These are phyloP conservation scores for Clitoria ternatea DNA, from an alignment of 306 rosid species.

Conservation along the genomic window DNA sequence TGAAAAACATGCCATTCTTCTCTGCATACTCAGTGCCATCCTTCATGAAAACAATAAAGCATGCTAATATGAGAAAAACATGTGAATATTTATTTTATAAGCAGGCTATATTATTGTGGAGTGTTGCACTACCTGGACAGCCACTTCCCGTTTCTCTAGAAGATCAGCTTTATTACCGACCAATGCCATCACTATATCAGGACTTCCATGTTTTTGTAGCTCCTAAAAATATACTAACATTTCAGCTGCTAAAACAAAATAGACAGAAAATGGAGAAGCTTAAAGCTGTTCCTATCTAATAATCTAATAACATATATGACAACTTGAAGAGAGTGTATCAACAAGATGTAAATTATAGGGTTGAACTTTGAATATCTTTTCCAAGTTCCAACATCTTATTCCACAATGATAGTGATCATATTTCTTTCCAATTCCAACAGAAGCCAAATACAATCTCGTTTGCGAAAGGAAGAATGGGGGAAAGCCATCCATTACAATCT, in stretches of 20 bases:
- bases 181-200: conserved; percentile 90
- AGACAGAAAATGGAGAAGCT: neutral
- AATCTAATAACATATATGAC: neutral
- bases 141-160: conserved; percentile 79
- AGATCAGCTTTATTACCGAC: conserved; percentile 98
- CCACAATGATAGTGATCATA: neutral
- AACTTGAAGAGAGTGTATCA: neutral
- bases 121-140: conserved; percentile 54
- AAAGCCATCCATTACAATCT: neutral
- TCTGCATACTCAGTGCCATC: conserved; percentile 90
- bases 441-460: neutral
- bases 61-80: conserved; percentile 9
- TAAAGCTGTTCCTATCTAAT: neutral
- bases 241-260: conserved; percentile 27
- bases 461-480: neutral
- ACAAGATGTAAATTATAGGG: neutral
- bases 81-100: neutral
- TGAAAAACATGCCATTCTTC: conserved; percentile 94
- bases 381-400: neutral
- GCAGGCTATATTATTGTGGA: conserved; percentile 6
- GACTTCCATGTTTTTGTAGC: conserved; percentile 94
- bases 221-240: conserved; percentile 46
- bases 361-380: neutral
- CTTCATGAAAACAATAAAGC: conserved; percentile 35
- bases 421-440: neutral